Evolutionary conservation across 2,329 filamentous ascomycete genomes (phyloP).

Genomic region (Calonectria hongkongensis): DNA sequence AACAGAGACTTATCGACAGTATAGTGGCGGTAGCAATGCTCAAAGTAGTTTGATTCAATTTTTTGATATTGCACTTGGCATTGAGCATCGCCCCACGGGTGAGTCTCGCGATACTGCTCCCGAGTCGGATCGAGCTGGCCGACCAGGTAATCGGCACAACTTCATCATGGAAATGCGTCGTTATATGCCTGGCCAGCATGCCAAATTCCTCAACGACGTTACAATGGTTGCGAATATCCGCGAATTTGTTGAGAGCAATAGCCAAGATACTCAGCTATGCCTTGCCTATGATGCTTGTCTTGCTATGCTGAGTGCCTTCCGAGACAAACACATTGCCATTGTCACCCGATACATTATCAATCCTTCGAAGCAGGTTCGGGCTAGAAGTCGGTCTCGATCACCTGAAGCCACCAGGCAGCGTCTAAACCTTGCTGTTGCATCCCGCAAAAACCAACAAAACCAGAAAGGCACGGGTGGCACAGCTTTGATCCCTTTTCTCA

Average conservation of each 20-base stretch:
- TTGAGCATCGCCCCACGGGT: conserved; percentile 93
- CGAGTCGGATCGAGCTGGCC: conserved; percentile 68
- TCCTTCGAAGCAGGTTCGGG: conserved; percentile 85
- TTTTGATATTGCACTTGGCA: conserved; percentile 92
- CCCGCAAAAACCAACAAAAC: conserved; percentile 71
- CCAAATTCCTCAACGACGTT: conserved; percentile 90
- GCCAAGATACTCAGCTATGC: conserved; percentile 78
- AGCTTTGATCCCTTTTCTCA: conserved; percentile 94
- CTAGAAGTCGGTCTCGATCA: conserved; percentile 76
- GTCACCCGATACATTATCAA: conserved; percentile 97
- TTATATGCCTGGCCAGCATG: conserved; percentile 97
- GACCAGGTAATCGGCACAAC: conserved; percentile 74
- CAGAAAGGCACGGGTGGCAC: conserved; percentile 95
- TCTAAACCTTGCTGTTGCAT: conserved; percentile 79
- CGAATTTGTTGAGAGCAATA: conserved; percentile 81
- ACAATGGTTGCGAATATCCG: conserved; percentile 89
- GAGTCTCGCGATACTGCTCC: conserved; percentile 72
- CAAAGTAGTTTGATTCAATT: conserved; percentile 98
- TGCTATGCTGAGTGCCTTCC: conserved; percentile 79
- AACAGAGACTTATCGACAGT: conserved; percentile 83
- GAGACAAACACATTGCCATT: conserved; percentile 97
- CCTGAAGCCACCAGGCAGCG: conserved; percentile 69
- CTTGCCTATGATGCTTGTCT: conserved; percentile 94
- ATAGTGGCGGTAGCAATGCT: conserved; percentile 95
- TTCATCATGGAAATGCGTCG: conserved; percentile 98